Conservation (phyloP, 2,329 filamentous ascomycete genomes). For the Pestalotiopsis sp. region DNA sequence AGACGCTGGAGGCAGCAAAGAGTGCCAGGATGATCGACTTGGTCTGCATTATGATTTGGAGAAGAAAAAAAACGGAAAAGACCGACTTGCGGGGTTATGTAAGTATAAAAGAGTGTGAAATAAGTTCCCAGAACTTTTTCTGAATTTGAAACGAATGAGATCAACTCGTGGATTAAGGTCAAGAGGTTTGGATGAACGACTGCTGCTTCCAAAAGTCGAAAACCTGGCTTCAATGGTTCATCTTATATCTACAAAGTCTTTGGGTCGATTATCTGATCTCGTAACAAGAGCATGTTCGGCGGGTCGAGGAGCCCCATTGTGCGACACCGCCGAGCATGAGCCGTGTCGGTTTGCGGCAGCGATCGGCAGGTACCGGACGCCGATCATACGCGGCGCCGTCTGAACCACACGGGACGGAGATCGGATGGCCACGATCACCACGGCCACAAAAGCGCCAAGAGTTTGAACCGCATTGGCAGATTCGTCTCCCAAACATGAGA, state of each 20-base stretch:
- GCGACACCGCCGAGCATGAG: not conserved
- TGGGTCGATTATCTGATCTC: not conserved
- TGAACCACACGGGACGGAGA: conserved; percentile 8
- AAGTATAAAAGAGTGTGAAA: conserved; percentile 19
- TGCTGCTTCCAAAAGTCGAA: not conserved
- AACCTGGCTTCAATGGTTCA: not conserved
- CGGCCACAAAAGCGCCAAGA: not conserved
- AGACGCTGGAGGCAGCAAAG: conserved; percentile 17
- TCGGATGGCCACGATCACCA: not conserved
- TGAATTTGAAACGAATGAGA: conserved; percentile 1
- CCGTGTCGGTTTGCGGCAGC: not conserved
- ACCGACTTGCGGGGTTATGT: conserved; percentile 12
- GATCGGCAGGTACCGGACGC: conserved; percentile 7
- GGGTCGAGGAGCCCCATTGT: not conserved
- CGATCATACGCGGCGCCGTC: conserved; percentile 11
- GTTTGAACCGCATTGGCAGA: not conserved
- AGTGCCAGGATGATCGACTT: conserved; percentile 22
- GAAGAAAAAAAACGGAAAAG: not conserved
- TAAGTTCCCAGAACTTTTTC: conserved; percentile 23
- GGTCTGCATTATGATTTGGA: conserved; percentile 22
- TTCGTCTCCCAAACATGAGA: conserved; percentile 1
- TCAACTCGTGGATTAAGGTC: not conserved
- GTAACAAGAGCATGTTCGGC: not conserved
- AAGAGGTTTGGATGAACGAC: not conserved
- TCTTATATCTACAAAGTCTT: not conserved